A percentile compares a stretch with the other conserved stretches of the same genome.
Evolutionary conservation across 768 basidiomycete species (phyloP).

Genomic region (Candolleomyces eurysporus): DNA sequence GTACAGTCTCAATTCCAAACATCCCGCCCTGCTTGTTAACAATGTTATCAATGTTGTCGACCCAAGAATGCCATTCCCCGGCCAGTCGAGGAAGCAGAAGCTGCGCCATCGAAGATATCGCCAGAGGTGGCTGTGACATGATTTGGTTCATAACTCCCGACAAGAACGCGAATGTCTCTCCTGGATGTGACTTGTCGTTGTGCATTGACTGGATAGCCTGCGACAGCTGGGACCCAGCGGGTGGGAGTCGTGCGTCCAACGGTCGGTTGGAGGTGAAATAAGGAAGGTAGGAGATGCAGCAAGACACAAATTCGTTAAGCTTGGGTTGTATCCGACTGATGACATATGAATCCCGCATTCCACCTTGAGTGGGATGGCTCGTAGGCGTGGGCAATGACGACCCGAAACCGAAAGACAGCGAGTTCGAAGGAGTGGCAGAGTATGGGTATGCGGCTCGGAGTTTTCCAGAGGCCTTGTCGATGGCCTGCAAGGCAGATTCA

Average conservation of each 20-base stretch:
- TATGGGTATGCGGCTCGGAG: slow-evolving; percentile 84
- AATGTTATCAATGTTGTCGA: slow-evolving; percentile 61
- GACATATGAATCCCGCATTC: slow-evolving; percentile 83
- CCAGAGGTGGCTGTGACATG: slow-evolving; percentile 63
- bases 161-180: slow-evolving; percentile 73
- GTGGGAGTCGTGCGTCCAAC: slow-evolving; percentile 28
- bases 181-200: slow-evolving; percentile 66
- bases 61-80: slow-evolving; percentile 80
- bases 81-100: slow-evolving; percentile 61
- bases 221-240: slow-evolving; percentile 24
- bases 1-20: slow-evolving; percentile 73
- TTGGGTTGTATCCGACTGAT: slow-evolving; percentile 71
- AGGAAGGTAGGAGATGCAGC: slow-evolving; percentile 78
- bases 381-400: slow-evolving; percentile 15
- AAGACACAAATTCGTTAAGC: slow-evolving; percentile 73
- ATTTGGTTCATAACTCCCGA: slow-evolving; percentile 66
- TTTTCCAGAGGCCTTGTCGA: slow-evolving; percentile 67
- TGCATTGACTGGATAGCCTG: slow-evolving; percentile 46
- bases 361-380: slow-evolving; percentile 33
- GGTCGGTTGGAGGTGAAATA: slow-evolving; percentile 63
- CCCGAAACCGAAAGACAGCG: slow-evolving; percentile 34
- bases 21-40: slow-evolving; percentile 76
- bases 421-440: slow-evolving; percentile 47
- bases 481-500: slow-evolving; percentile 67
- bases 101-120: slow-evolving; percentile 56